phyloP scores from a whole-genome alignment of 75 land plant species.

The Sequoia sempervirens region DNA sequence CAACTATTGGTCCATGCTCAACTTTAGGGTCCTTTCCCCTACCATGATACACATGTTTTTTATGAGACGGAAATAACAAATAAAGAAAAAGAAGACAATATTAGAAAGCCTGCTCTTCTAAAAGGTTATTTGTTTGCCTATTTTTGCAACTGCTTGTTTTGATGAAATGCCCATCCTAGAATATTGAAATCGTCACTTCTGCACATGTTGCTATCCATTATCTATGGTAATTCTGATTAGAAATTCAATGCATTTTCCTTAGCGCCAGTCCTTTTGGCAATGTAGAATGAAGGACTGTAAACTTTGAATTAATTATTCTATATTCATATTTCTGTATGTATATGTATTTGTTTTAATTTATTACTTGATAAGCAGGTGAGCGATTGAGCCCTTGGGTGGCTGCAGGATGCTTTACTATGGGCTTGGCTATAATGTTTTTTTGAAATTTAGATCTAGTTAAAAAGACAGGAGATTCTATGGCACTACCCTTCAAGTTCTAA shows the following conservation, averaged over 20 bases:
- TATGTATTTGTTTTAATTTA: not conserved
- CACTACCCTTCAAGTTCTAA: not conserved
- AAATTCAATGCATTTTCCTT: not conserved
- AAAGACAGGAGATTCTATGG: not conserved
- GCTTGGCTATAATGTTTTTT: conserved; percentile 6
- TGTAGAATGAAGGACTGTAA: not conserved
- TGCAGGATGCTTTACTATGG: conserved; percentile 1
- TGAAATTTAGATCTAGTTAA: not conserved
- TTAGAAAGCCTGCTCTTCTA: not conserved
- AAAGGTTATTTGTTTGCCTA: not conserved
- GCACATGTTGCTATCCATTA: no score
- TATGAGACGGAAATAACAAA: not conserved
- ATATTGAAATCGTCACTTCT: not conserved
- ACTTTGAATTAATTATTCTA: not conserved
- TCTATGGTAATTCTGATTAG: not conserved
- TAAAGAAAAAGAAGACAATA: not conserved
- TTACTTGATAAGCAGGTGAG: conserved; percentile 7
- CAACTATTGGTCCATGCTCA: no score
- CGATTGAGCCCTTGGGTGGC: conserved; percentile 10
- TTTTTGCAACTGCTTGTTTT: not conserved
- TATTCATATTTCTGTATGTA: not conserved
- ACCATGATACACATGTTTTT: not conserved
- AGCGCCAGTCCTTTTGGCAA: not conserved
- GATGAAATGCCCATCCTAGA: not conserved
- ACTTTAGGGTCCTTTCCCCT: no score